A percentile compares a stretch with the other conserved stretches of the same genome.
Conservation (phyloP, 345 rosid species). For the Eucalyptus regnans region DNA sequence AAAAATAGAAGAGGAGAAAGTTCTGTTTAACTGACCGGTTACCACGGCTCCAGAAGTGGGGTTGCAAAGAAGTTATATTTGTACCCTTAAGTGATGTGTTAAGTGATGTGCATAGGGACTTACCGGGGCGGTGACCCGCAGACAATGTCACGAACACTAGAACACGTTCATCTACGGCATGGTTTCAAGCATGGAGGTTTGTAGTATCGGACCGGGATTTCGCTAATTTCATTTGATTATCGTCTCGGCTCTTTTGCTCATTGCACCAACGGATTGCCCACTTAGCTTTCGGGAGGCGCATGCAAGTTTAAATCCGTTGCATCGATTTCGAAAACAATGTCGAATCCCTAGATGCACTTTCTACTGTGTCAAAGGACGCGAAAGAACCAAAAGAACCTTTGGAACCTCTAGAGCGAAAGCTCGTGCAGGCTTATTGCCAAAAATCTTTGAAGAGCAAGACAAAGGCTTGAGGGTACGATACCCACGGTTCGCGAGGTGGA, state of each 20-base stretch:
- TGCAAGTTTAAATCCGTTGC: not conserved
- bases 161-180: not conserved
- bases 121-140: not conserved
- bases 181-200: not conserved
- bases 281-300: not conserved
- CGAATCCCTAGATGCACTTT: not conserved
- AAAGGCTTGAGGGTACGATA: not conserved
- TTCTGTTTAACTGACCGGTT: not conserved
- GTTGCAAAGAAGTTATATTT: not conserved
- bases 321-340: not conserved
- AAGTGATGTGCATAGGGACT: too few species aligned
- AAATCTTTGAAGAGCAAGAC: not conserved
- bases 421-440: not conserved
- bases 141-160: not conserved
- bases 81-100: not conserved
- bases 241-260: not conserved
- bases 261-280: not conserved
- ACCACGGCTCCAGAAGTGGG: not conserved
- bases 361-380: not conserved
- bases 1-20: not conserved
- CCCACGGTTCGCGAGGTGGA: not conserved
- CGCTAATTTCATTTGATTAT: not conserved
- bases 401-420: not conserved
- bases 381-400: not conserved
- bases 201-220: not conserved